Conservation (phyloP, 345 rosid species). For the Pseudoturritis turrita region DNA sequence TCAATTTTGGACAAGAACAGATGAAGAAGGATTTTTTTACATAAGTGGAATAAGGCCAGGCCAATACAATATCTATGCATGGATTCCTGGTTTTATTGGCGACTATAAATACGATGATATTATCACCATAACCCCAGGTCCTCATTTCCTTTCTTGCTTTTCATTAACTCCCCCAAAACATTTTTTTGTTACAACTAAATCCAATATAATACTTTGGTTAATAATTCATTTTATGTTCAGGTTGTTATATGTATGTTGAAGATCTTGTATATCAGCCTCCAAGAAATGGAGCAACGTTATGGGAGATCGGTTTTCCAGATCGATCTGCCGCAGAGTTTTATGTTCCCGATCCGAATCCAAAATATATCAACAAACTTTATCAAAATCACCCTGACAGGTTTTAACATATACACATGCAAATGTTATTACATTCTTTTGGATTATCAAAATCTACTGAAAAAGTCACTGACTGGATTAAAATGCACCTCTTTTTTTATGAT, state of each 20-base stretch:
- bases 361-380: constrained; percentile 55
- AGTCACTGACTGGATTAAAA: too few species aligned
- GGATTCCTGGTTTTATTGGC: constrained; percentile 82
- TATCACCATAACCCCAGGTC: constrained; percentile 54
- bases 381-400: constrained; percentile 79
- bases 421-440: not conserved
- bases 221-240: constrained; percentile 29
- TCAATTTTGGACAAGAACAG: constrained; percentile 81
- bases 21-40: constrained; percentile 52
- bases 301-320: constrained; percentile 95
- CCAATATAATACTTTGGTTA: not conserved
- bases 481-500: not conserved
- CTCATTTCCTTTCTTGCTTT: not conserved
- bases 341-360: constrained; percentile 77
- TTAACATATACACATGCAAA: not conserved
- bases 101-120: constrained; percentile 51
- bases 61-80: constrained; percentile 64
- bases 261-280: constrained; percentile 68
- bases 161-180: not conserved
- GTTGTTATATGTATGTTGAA: constrained; percentile 50
- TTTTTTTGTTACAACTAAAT: not conserved
- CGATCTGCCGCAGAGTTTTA: constrained; percentile 75
- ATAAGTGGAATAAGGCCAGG: constrained; percentile 47
- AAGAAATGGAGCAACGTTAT: constrained; percentile 79
- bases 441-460: too few species aligned